These are phyloP conservation scores for Panaeolus cyanescens DNA, from an alignment of 768 basidiomycete species.

Conservation along the genomic window DNA sequence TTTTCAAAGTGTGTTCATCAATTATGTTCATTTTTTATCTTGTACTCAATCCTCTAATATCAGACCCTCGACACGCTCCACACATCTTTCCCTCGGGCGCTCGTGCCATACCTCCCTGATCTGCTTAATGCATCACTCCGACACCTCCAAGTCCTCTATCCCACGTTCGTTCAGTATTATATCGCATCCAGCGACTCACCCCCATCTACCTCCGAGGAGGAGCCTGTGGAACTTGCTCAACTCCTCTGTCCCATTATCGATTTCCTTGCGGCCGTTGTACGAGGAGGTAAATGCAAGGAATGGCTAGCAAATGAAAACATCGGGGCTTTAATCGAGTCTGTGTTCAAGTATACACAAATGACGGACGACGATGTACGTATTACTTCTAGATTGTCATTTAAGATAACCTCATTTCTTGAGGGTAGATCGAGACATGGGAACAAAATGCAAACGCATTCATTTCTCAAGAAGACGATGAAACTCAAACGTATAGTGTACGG, in stretches of 20 bases:
- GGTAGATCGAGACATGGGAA: conserved; percentile 89
- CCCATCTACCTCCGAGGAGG: conserved; percentile 75
- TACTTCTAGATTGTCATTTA: background rate
- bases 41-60: conserved; percentile 5
- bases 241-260: conserved; percentile 81
- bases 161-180: conserved; percentile 64
- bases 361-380: conserved; percentile 81
- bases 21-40: background rate
- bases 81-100: conserved; percentile 76
- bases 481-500: conserved; percentile 77
- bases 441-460: conserved; percentile 91
- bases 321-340: conserved; percentile 46
- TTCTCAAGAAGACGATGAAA: conserved; percentile 93
- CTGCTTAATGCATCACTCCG: conserved; percentile 59
- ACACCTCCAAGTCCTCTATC: conserved; percentile 61
- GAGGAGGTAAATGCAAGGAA: conserved; percentile 63
- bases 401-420: conserved; percentile 6
- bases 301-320: conserved; percentile 64
- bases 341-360: conserved; percentile 82
- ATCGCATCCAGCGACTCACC: conserved; percentile 53
- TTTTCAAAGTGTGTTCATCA: conserved; percentile 68
- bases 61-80: conserved; percentile 83
- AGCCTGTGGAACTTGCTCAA: conserved; percentile 72
- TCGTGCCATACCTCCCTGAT: conserved; percentile 63
- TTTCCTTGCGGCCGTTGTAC: conserved; percentile 66